Conservation (phyloP, 148 eudicot species). For the Rhododendron simsii region DNA sequence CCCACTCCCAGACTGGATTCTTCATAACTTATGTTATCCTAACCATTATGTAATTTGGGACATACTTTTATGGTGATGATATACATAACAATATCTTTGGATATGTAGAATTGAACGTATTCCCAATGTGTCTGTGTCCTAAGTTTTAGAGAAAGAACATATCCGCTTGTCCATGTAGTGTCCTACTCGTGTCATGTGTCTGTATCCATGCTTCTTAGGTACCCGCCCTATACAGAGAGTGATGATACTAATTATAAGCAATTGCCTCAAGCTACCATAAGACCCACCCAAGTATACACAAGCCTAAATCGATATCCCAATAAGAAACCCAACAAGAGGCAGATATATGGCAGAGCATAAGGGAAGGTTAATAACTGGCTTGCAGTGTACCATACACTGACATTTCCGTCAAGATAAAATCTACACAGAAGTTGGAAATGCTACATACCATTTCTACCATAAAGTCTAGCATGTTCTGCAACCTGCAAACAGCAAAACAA, state of each 20-base stretch:
- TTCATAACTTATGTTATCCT: too few species aligned
- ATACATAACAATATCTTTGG: too few species aligned
- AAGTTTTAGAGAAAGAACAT: too few species aligned
- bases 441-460: conserved; percentile 80
- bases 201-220: not conserved
- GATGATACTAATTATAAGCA: not conserved
- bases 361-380: not conserved
- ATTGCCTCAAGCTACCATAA: not conserved
- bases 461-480: conserved; percentile 64
- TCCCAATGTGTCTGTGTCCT: too few species aligned
- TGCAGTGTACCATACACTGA: not conserved
- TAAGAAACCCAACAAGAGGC: not conserved
- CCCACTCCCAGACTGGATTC: too few species aligned
- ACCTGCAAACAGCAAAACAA: conserved; percentile 42
- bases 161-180: too few species aligned
- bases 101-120: too few species aligned
- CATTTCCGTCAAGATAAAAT: not conserved
- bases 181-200: not conserved
- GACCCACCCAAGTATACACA: too few species aligned
- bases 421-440: not conserved
- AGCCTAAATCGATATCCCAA: not conserved
- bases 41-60: too few species aligned
- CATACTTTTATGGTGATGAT: too few species aligned
- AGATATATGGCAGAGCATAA: not conserved
- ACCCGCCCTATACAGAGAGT: not conserved